Evolutionary conservation across 495 filamentous ascomycete species (phyloP), one percentile per base, ranked within the genome.

Genomic region (Glutinoglossum americanum): DNA sequence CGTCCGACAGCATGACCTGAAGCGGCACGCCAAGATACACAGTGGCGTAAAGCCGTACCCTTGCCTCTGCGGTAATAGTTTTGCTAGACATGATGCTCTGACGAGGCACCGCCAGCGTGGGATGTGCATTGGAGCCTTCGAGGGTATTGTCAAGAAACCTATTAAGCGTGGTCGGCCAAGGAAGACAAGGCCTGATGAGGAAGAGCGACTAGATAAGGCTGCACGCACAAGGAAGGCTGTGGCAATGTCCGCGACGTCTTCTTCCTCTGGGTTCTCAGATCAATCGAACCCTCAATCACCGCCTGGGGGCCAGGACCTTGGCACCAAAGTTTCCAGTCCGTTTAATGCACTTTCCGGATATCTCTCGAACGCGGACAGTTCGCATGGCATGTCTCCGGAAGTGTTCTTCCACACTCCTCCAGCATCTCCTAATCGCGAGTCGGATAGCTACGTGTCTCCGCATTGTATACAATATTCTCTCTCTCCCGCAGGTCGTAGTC

Each of bases 21-120:
- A 97, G 69, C 82, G 92, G 23, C 92, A 98, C 65, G 81, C 88
- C 62, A 95, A 95, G 71, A 97, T 96, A 57, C 92, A 98, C 69
- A 89, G 82, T 21, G 87, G 87, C 39, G 81, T 89, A 64, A 94
- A 95, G 70, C 87, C 92, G 1, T 92, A 94, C 62, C 81, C 82
- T 28, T 98, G 92, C 67, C 76, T 81, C 54, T 98, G 92, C 67
- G 87, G 89, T 49, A 88, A 85, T 63, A 84, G 80, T 54, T 97
- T 97, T 65, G 88, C 89, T 15, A 77, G 92, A 57, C 89, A 95
- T 63, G 92, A 98, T 71, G 92, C 92, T 55, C 73, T 98, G 33
- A 97, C 92, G 45, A 77, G 92, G 45, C 92, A 98, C 67, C 79
- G 89, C 26, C 92, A 97, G 67, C 80, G 92, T 9, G 90, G 89